Evolutionary conservation across 1,139 yeast species (phyloP), one percentile per base, ranked within the genome.

Genomic region (Kodamaea fungicola): DNA sequence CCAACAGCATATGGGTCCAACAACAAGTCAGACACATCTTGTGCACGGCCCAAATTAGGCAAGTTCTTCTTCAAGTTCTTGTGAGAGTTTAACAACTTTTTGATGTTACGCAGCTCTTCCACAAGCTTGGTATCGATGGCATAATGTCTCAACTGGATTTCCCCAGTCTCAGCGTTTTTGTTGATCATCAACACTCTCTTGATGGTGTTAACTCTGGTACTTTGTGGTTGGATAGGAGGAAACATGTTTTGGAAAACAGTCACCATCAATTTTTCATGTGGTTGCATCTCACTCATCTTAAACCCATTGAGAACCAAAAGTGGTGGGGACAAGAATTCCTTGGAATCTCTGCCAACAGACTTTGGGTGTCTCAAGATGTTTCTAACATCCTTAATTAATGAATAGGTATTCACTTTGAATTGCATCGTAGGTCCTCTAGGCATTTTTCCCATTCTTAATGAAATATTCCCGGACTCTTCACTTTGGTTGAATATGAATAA

Each of bases 401-500:
- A 83, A 59, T 89, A 94, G 46, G 76, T 77, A 45, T 78, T 68
- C 34, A 94, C 81, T 45, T 76, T 76, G 65, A 92, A 94, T 44
- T 90, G 86, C 37, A 90, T 67, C 9, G 96, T 89, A 22, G 99
- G 99, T 5, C 99, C 99, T 44, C 90, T 73, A 25, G 98, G 97
- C 67, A 92, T 78, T 52, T 88, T 78, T 2, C 94, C 90, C 37
- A 94, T 64, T 54, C 97, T 76, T 48, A 94, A 67, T 34, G 92
- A 83, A 8, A 94, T 82, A 42, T 80, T 82, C 6, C 97, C 97
- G 2, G 83, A 69, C 31, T 74, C 75, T 49, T 79, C 83, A 31
- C 88, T 78, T 56, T 88, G 96, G 45, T 90, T 83, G 65, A 92
- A 89, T 21, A 92, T 71, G 64, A 92, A 78, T 55, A 94, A 62